phyloP scores from a whole-genome alignment of 2,329 filamentous ascomycete genomes.

The Curvularia eragrostidis region DNA sequence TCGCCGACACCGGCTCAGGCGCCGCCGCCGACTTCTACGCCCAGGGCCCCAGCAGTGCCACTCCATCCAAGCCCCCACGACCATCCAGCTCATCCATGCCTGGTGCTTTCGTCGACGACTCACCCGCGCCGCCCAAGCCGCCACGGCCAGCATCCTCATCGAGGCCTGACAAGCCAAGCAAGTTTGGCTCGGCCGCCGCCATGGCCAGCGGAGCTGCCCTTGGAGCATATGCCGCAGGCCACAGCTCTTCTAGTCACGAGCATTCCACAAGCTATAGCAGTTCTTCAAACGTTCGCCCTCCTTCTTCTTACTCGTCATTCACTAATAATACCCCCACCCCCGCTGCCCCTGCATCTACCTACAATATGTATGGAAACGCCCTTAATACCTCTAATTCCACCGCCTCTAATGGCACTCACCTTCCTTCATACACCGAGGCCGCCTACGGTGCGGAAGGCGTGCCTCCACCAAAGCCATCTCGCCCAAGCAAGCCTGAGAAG shows the following conservation, averaged over 20 bases:
- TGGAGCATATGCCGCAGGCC: constrained; percentile 50
- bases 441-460: constrained; percentile 23
- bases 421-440: constrained; percentile 39
- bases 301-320: constrained; percentile 35
- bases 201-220: constrained; percentile 52
- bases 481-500: constrained; percentile 52
- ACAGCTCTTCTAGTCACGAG: constrained; percentile 41
- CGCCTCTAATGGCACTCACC: constrained; percentile 44
- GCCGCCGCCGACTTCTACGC: constrained; percentile 66
- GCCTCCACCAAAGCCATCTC: constrained; percentile 44
- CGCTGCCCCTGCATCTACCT: constrained; percentile 17
- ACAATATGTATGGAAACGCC: constrained; percentile 39
- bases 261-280: constrained; percentile 35
- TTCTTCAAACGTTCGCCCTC: constrained; percentile 33
- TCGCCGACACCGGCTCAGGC: constrained; percentile 65
- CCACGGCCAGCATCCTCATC: constrained; percentile 34
- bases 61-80: constrained; percentile 46
- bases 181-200: constrained; percentile 47
- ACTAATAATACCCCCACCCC: constrained; percentile 27
- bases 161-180: constrained; percentile 40
- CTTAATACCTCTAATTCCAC: constrained; percentile 32
- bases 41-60: constrained; percentile 28
- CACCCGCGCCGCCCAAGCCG: constrained; percentile 41
- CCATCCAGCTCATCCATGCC: constrained; percentile 43
- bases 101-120: constrained; percentile 46